These are phyloP conservation scores for Podospora bellae-mahoneyi DNA, from an alignment of 495 filamentous ascomycete genomes.

Conservation along the genomic window DNA sequence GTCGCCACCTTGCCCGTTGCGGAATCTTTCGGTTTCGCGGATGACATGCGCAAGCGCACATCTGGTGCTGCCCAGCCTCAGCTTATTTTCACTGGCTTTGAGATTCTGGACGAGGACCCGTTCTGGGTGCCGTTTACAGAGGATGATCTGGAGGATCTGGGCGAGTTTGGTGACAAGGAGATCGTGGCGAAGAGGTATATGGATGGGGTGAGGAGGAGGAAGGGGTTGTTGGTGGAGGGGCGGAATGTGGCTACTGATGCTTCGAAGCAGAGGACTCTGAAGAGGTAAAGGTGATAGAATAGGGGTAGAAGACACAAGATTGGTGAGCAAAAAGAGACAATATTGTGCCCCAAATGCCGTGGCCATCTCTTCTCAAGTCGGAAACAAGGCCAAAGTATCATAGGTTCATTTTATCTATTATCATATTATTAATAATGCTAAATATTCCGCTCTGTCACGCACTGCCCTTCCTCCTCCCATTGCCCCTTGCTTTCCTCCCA, in stretches of 20 bases:
- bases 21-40: conserved; percentile 91
- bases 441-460: not conserved
- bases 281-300: conserved; percentile 56
- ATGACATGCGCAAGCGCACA: conserved; percentile 93
- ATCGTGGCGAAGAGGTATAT: conserved; percentile 96
- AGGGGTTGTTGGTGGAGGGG: conserved; percentile 81
- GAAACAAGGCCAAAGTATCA: not conserved
- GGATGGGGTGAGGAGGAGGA: conserved; percentile 77
- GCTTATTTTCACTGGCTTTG: conserved; percentile 87
- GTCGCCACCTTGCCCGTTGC: conserved; percentile 80
- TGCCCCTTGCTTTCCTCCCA: not conserved
- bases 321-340: too few relatives aligned
- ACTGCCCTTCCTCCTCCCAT: not conserved
- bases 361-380: too few relatives aligned
- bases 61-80: conserved; percentile 88
- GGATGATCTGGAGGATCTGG: conserved; percentile 93
- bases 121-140: conserved; percentile 98
- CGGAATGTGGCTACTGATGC: conserved; percentile 70
- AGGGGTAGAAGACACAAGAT: not conserved
- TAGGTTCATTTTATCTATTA: not conserved
- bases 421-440: not conserved
- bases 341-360: too few relatives aligned
- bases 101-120: conserved; percentile 87
- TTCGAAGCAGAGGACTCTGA: conserved; percentile 98
- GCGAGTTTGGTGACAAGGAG: conserved; percentile 86